Evolutionary conservation across 805 yeast genomes (phyloP), one percentile per base, ranked within the genome.

Genomic region (Diddensiella santjacobensis): DNA sequence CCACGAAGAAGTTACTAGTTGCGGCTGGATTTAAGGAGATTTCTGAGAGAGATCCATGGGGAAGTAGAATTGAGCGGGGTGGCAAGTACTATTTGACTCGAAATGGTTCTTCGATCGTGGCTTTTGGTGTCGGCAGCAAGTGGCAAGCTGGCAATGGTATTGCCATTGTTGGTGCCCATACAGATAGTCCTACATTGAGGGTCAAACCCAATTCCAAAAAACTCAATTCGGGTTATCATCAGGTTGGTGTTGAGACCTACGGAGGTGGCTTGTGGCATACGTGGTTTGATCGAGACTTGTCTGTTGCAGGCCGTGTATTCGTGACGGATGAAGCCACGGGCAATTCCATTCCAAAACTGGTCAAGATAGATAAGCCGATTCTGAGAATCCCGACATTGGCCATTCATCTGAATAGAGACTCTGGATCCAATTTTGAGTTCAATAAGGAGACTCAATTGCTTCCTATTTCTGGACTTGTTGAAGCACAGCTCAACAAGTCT

Each of bases 261-360:
- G 98, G 99, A 48, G 98, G 98, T 30, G 93, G 96, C 44, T 81
- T 90, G 47, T 93, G 97, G 81, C 96, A 87, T 63, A 80, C 96
- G 3, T 91, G 98, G 97, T 91, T 93, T 62, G 99, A 91, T 66
- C 80, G 97, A 51, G 97, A 91, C 65, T 74, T 93, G 58, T 77
- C 91, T 33, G 71, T 89, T 51, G 98, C 97, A 5, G 99, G 99
- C 13, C 75, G 98, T 56, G 96, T 91, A 1, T 83, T 83, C 62
- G 84, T 87, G 15, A 73, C 69, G 36, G 75, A 74, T 29, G 60
- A 63, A 15, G 55, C 66, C 3, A 52, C 62, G 19, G 83, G 79
- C 5, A 71, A 74, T 47, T 74, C 69, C 48, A 77, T 78, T 42
- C 78, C 96, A 2, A 80, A 75, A 59, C 72, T 93, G 52, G 79